Evolutionary conservation across 2,329 filamentous ascomycete species (phyloP), one percentile per base, ranked within the genome.

Genomic region (Acrodontium crateriforme): DNA sequence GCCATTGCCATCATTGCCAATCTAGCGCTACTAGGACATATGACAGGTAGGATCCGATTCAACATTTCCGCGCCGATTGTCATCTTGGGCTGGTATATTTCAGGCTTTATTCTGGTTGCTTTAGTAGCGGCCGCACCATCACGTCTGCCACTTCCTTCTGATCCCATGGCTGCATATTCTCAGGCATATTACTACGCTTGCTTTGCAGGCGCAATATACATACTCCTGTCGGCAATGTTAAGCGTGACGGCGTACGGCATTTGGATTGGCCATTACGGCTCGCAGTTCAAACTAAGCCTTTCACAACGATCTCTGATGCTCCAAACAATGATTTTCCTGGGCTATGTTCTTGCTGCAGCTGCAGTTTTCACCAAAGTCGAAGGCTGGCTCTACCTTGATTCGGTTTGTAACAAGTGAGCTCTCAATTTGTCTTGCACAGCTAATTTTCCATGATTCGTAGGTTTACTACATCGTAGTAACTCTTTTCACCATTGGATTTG

Each of bases 171-270:
- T 31, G 55, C 55, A 1, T 74, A 78, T 63, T 82, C 79, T 0
- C 79, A 91, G 51, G 81, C 80, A 1, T 93, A 79, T 45, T 93
- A 76, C 65, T 89, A 89, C 45, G 83, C 73, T 18, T 65, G 89
- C 10, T 81, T 81, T 43, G 74, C 83, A 2, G 79, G 82, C 5
- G 56, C 71, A 1, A 64, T 92, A 7, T 93, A 93, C 54, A 77
- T 85, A 28, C 45, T 87, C 10, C 75, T 79, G 27, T 77, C 79
- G 1, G 69, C 76, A 17, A 67, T 77, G 36, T 54, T 81, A 30
- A 92, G 84, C 10, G 79, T 85, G 55, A 65, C 74, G 32, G 82
- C 82, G 6, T 84, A 82, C 21, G 67, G 71, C 30, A 64, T 67
- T 5, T 60, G 53, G 32, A 55, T 74, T 0, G 72, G 73, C 0